A percentile compares a stretch with the other conserved stretches of the same genome.
Conservation (phyloP, 345 rosid genomes). For the Crucihimalaya himalaica region DNA sequence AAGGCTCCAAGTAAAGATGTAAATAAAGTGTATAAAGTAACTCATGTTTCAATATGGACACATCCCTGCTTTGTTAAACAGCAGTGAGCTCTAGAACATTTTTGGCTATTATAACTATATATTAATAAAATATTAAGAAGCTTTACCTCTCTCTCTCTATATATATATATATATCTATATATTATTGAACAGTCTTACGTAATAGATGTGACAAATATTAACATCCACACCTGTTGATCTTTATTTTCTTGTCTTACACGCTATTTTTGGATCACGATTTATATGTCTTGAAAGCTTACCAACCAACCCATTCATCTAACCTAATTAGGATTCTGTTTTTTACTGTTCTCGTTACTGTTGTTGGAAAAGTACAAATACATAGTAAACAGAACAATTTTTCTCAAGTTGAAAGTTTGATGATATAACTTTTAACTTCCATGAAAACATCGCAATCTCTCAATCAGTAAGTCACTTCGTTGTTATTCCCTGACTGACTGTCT, state of each 20-base stretch:
- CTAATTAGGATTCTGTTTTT: not conserved
- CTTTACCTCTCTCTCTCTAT: not conserved
- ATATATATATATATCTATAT: too few species aligned
- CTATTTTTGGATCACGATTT: not conserved
- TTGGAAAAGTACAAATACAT: not conserved
- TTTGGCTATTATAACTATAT: not conserved
- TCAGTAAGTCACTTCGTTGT: not conserved
- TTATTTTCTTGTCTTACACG: not conserved
- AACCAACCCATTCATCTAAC: not conserved
- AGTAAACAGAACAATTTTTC: not conserved
- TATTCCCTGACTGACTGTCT: not conserved
- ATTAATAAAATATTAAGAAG: not conserved
- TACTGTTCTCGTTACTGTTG: not conserved
- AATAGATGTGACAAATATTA: not conserved
- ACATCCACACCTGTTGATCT: not conserved
- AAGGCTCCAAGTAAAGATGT: not conserved
- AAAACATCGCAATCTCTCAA: not conserved
- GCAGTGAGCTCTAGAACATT: not conserved
- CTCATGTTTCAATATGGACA: not conserved
- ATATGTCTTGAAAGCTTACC: not conserved
- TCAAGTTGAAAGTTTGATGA: conserved; percentile 2
- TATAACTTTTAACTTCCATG: not conserved
- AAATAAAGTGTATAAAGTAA: not conserved
- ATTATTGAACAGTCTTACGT: not conserved
- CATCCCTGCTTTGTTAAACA: not conserved